phyloP scores from a whole-genome alignment of 2,329 filamentous ascomycete genomes.

The Phialophora expanda region DNA sequence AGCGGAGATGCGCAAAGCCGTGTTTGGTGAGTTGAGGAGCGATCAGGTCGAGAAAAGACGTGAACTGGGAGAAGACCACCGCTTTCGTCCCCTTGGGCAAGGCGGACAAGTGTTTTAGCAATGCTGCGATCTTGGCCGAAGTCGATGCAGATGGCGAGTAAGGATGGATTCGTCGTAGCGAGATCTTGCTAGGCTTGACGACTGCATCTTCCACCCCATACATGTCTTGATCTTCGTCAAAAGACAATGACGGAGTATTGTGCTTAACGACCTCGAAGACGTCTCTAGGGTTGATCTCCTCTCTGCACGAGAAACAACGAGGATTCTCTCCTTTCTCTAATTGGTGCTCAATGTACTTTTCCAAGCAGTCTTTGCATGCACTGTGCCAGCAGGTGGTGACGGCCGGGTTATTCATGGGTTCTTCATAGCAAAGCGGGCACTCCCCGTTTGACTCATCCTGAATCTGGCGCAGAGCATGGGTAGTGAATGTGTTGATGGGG shows the following conservation, averaged over 20 bases:
- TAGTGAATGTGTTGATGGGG: slow-evolving; percentile 75
- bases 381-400: slow-evolving; percentile 98
- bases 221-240: slow-evolving; percentile 50
- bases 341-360: slow-evolving; percentile 88
- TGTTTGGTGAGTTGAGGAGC: slow-evolving; percentile 75
- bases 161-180: slow-evolving; percentile 65
- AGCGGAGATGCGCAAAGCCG: slow-evolving; percentile 79
- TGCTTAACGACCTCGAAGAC: slow-evolving; percentile 91
- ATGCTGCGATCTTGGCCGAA: slow-evolving; percentile 83
- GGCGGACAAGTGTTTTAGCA: slow-evolving; percentile 75
- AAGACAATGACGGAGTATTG: slow-evolving; percentile 39
- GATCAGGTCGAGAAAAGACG: slow-evolving; percentile 91
- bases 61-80: slow-evolving; percentile 97
- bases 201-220: slow-evolving; percentile 47
- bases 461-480: slow-evolving; percentile 87
- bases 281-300: slow-evolving; percentile 78
- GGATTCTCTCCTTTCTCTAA: slow-evolving; percentile 75
- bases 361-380: slow-evolving; percentile 90
- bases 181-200: slow-evolving; percentile 55
- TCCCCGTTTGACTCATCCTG: slow-evolving; percentile 86
- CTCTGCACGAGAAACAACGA: slow-evolving; percentile 88
- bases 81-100: slow-evolving; percentile 78
- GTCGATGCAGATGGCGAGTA: slow-evolving; percentile 63
- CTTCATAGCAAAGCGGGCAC: slow-evolving; percentile 92
- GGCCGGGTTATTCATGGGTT: slow-evolving; percentile 91